Evolutionary conservation across 2,329 filamentous ascomycete species (phyloP).

Genomic region (Trichoderma simmonsii): DNA sequence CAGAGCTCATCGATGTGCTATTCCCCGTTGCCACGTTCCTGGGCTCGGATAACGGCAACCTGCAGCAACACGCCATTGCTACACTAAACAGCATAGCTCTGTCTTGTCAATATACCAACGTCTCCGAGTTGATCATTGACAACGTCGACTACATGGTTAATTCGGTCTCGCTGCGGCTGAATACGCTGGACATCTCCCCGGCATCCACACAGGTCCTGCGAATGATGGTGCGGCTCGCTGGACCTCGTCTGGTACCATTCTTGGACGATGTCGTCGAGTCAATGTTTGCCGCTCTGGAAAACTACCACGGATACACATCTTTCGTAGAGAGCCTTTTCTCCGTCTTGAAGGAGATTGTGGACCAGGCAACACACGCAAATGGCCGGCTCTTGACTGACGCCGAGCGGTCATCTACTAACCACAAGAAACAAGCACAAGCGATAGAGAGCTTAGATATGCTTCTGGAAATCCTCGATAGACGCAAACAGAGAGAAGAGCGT

Average conservation of each 20-base stretch:
- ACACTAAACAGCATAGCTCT: constrained; percentile 76
- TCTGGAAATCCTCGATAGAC: constrained; percentile 61
- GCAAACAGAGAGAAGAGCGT: constrained; percentile 32
- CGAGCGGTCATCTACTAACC: constrained; percentile 36
- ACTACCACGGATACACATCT: constrained; percentile 86
- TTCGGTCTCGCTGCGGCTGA: constrained; percentile 81
- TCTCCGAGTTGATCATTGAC: constrained; percentile 76
- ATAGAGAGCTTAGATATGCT: constrained; percentile 44
- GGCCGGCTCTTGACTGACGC: constrained; percentile 46
- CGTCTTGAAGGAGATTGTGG: constrained; percentile 77
- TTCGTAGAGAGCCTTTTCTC: constrained; percentile 84
- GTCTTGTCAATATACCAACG: constrained; percentile 70
- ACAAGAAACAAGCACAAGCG: constrained; percentile 39
- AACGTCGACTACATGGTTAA: constrained; percentile 98
- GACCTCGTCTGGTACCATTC: constrained; percentile 77
- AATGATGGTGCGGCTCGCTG: constrained; percentile 92
- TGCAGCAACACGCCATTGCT: constrained; percentile 79
- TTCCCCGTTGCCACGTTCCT: constrained; percentile 91
- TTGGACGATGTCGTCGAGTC: constrained; percentile 88
- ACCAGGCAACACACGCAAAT: constrained; percentile 68
- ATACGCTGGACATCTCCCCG: constrained; percentile 87
- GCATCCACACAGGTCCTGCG: constrained; percentile 84
- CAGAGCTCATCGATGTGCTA: constrained; percentile 84
- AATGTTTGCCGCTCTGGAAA: constrained; percentile 89
- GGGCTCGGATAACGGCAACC: constrained; percentile 62